phyloP scores from a whole-genome alignment of 2,329 filamentous ascomycete species.

The Fusarium clavum region DNA sequence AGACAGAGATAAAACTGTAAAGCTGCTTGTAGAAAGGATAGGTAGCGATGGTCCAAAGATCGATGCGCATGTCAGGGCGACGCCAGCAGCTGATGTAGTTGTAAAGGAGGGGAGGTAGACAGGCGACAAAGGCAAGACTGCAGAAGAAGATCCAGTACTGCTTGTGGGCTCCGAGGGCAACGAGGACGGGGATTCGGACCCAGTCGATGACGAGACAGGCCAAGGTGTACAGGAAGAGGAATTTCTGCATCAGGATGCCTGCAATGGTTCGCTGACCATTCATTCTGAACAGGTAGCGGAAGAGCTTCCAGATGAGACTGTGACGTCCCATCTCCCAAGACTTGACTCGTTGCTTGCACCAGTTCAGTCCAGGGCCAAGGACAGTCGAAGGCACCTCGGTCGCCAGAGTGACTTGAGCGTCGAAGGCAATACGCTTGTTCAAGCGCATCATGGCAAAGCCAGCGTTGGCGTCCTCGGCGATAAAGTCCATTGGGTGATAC shows the following conservation, averaged over 20 bases:
- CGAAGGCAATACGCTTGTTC: neutral
- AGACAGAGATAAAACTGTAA: neutral
- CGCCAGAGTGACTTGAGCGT: constrained; percentile 1
- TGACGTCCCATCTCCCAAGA: constrained; percentile 37
- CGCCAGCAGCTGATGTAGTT: constrained; percentile 7
- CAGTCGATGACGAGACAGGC: constrained; percentile 2
- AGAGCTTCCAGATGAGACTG: constrained; percentile 20
- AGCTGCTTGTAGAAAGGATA: constrained; percentile 10
- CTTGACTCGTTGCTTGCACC: constrained; percentile 36
- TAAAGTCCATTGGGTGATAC: constrained; percentile 11
- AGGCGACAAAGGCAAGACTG: constrained; percentile 2
- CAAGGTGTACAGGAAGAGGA: neutral
- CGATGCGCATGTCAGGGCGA: constrained; percentile 8
- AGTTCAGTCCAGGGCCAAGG: constrained; percentile 28
- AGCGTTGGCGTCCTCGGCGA: constrained; percentile 1
- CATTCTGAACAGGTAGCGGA: constrained; percentile 2
- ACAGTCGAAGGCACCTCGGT: constrained; percentile 8
- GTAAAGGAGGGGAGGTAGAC: constrained; percentile 2
- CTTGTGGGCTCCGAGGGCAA: constrained; percentile 1
- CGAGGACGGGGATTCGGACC: neutral
- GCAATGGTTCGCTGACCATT: neutral
- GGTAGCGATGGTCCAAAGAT: neutral
- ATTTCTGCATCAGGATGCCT: constrained; percentile 4
- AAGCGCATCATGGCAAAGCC: constrained; percentile 10
- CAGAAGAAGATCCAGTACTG: constrained; percentile 19